These are phyloP conservation scores for Erysimum cheiranthoides DNA, from an alignment of 345 rosid genomes.

Conservation along the genomic window DNA sequence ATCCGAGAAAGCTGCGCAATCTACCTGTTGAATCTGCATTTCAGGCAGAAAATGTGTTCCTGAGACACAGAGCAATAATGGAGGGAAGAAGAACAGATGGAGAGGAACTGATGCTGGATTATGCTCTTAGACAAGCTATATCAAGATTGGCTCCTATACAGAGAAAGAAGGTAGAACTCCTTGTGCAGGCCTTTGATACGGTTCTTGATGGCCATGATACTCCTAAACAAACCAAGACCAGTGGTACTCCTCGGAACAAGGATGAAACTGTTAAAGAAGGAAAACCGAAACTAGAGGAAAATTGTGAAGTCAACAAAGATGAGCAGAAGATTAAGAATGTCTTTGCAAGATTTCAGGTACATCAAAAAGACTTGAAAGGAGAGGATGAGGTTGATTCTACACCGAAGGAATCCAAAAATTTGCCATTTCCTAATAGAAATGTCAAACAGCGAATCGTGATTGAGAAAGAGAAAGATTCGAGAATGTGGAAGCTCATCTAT, in stretches of 20 bases:
- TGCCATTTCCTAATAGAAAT: slow-evolving; percentile 23
- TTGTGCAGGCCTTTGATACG: slow-evolving; percentile 90
- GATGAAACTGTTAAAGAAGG: slow-evolving; percentile 12
- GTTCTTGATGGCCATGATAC: slow-evolving; percentile 50
- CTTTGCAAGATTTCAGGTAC: slow-evolving; percentile 38
- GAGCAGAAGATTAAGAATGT: slow-evolving; percentile 31
- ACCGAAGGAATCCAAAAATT: slow-evolving; percentile 13
- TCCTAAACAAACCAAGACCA: slow-evolving; percentile 26
- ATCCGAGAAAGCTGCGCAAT: slow-evolving; percentile 50
- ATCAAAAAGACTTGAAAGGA: slow-evolving; percentile 35
- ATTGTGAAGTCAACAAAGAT: slow-evolving; percentile 19
- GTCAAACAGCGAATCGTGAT: slow-evolving; percentile 36
- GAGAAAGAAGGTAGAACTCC: slow-evolving; percentile 77
- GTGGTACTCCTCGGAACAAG: neutral
- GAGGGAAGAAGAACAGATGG: slow-evolving; percentile 67
- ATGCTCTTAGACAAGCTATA: slow-evolving; percentile 76
- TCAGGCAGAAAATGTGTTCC: slow-evolving; percentile 62
- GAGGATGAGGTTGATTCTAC: slow-evolving; percentile 39
- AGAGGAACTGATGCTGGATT: slow-evolving; percentile 92
- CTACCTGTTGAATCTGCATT: slow-evolving; percentile 48
- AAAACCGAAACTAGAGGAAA: slow-evolving; percentile 18
- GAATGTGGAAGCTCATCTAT: slow-evolving; percentile 77
- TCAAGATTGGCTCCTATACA: slow-evolving; percentile 75
- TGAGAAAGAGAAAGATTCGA: slow-evolving; percentile 60
- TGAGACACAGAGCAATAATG: slow-evolving; percentile 58